Evolutionary conservation across 2,329 filamentous ascomycete genomes (phyloP).

Genomic region (Penicillium sp.): DNA sequence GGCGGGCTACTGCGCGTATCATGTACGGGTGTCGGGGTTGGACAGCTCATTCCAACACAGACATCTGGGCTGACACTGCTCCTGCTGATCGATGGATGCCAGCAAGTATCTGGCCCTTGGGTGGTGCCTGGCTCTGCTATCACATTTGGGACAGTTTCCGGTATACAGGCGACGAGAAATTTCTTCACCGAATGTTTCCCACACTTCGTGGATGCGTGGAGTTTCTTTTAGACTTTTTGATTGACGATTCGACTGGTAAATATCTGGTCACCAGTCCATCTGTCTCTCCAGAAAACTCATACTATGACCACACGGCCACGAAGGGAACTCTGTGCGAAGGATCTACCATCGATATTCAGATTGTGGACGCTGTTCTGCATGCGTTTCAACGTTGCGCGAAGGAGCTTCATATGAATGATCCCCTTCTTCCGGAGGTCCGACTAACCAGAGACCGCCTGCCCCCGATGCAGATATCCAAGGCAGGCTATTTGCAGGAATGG

Average conservation of each 20-base stretch:
- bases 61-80: constrained; percentile 60
- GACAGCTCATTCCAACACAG: constrained; percentile 60
- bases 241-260: constrained; percentile 22
- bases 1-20: constrained; percentile 54
- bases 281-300: constrained; percentile 34
- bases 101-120: constrained; percentile 43
- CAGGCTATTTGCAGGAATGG: constrained; percentile 36
- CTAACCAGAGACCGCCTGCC: constrained; percentile 17
- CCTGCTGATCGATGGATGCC: constrained; percentile 50
- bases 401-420: constrained; percentile 11
- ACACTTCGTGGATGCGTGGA: constrained; percentile 31
- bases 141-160: constrained; percentile 61
- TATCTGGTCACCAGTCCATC: constrained; percentile 31
- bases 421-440: constrained; percentile 18
- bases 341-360: constrained; percentile 51
- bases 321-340: constrained; percentile 38
- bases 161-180: constrained; percentile 42
- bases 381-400: constrained; percentile 25
- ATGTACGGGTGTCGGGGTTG: constrained; percentile 59
- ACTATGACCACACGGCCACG: constrained; percentile 23
- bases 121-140: constrained; percentile 62
- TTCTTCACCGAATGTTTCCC: constrained; percentile 25
- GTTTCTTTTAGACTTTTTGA: constrained; percentile 33
- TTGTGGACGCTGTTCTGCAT: constrained; percentile 44
- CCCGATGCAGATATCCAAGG: constrained; percentile 23